A percentile compares a stretch with the other conserved stretches of the same genome.
Conservation (phyloP, 441 rosid genomes). For the Francoa sonchifolia region DNA sequence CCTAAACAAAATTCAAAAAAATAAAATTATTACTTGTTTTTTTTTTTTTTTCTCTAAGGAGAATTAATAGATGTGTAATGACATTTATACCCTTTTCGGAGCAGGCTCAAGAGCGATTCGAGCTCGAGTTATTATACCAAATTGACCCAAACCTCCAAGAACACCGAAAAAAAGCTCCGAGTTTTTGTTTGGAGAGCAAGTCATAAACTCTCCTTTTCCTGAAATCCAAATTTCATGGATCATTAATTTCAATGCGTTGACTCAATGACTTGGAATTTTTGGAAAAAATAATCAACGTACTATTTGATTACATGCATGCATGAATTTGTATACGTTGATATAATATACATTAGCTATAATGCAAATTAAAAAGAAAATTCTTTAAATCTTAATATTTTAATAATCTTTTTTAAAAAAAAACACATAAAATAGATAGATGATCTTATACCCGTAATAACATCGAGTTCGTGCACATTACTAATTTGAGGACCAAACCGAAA, state of each 20-base stretch:
- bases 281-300: too few species aligned
- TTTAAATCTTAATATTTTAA: too few species aligned
- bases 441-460: slow-evolving; percentile 68
- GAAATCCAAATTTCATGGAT: too few species aligned
- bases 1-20: slow-evolving; percentile 7
- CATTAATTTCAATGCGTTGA: too few species aligned
- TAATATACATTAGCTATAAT: too few species aligned
- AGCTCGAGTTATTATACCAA: slow-evolving; percentile 82
- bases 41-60: not conserved
- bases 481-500: slow-evolving; percentile 88
- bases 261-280: too few species aligned
- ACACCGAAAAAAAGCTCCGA: slow-evolving; percentile 65
- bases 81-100: slow-evolving; percentile 42
- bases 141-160: slow-evolving; percentile 92
- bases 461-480: slow-evolving; percentile 68
- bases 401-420: too few species aligned
- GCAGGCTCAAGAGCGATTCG: slow-evolving; percentile 59
- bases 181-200: slow-evolving; percentile 60
- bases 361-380: too few species aligned
- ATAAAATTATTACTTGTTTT: slow-evolving; percentile 1
- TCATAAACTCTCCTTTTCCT: slow-evolving; percentile 77
- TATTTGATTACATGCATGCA: too few species aligned
- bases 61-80: not conserved
- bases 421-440: too few species aligned
- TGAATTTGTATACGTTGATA: too few species aligned